Base-by-base conservation (phyloP, 805 yeast genomes). In the Kluyveromyces aestuarii region DNA sequence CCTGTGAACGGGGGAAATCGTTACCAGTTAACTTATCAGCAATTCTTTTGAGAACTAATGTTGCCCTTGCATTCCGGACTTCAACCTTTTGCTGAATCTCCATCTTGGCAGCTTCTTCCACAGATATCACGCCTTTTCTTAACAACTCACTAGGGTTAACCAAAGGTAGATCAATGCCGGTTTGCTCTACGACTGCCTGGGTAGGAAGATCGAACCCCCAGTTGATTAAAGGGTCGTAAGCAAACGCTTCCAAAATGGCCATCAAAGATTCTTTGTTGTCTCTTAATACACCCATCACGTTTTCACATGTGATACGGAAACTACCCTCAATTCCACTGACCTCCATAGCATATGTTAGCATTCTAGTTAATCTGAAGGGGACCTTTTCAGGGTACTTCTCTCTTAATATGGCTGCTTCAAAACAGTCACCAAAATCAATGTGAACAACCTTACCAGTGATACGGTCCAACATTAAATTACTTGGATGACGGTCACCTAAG, bases 391-490 rank as follows among this genome's bases (percentile, higher is more conserved):
- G 99, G 66, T 86, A 95, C 63, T 93, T 93, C 57, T 95, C 99
- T 56, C 99, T 79, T 52, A 93, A 70, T 45, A 91, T 89, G 0
- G 99, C 99, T 2, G 98, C 96, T 64, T 93, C 99, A 61, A 93
- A 93, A 76, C 99, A 93, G 64, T 93, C 99, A 55, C 99, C 99
- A 68, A 91, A 93, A 74, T 93, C 99, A 68, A 93, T 91, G 63
- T 93, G 99, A 37, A 93, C 79, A 46, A 93, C 96, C 61, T 91
- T 89, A 52, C 99, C 99, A 0, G 98, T 88, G 45, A 84, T 79
- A 53, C 96, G 73, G 65, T 91, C 96, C 68, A 93, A 77, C 97
- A 93, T 87, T 68, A 93, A 75, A 62, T 93, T 93, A 30, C 97
- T 87, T 27, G 99, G 99, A 67, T 93, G 99, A 52, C 99, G 80